These are phyloP conservation scores for Fraxinus sp. DNA, from an alignment of 305 asterid genomes.

Conservation along the genomic window DNA sequence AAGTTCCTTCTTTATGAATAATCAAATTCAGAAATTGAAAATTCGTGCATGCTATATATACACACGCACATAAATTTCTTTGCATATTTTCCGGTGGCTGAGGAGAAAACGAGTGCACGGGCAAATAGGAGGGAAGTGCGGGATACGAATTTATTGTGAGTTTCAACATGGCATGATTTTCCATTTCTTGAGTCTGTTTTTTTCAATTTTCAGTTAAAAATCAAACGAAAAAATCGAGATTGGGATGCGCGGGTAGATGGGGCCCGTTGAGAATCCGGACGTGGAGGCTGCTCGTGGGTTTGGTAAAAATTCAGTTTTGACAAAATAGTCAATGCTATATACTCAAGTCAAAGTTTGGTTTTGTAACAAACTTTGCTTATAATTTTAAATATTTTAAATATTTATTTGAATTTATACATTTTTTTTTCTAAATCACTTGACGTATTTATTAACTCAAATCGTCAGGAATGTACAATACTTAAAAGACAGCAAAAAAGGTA, in stretches of 20 bases:
- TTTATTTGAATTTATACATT: too few relatives aligned
- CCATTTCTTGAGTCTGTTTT: background rate
- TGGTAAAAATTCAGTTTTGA: background rate
- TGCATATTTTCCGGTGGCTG: background rate
- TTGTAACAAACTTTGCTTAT: background rate
- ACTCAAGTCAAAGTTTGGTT: background rate
- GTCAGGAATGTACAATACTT: background rate
- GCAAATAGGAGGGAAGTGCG: background rate
- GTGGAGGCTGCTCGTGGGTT: background rate
- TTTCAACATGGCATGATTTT: background rate
- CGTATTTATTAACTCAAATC: background rate
- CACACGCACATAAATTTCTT: background rate
- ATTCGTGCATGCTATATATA: background rate
- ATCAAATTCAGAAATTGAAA: background rate
- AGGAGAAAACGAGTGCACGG: conserved; percentile 21
- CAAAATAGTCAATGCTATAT: background rate
- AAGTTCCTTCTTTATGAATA: background rate
- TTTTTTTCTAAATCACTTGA: background rate
- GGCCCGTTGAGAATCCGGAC: background rate
- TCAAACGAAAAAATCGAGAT: background rate
- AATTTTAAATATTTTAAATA: too few relatives aligned
- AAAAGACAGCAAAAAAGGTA: background rate
- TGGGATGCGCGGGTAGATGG: background rate
- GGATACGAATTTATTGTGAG: background rate
- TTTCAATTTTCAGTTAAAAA: background rate